These are phyloP conservation scores for Boletus reticuloceps DNA, from an alignment of 768 basidiomycete species.

Conservation along the genomic window DNA sequence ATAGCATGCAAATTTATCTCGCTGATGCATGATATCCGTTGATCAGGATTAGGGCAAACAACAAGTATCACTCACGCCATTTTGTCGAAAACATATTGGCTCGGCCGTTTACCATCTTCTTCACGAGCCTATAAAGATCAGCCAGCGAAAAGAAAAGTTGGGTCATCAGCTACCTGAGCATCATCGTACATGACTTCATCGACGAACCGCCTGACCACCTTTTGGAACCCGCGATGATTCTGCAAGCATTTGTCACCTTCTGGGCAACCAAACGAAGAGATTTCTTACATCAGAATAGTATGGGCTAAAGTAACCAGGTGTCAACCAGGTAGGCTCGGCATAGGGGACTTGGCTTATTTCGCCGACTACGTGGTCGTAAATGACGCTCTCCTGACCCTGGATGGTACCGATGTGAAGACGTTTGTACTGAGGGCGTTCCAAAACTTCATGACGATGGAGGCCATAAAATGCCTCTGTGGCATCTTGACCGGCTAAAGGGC, in stretches of 20 bases:
- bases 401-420: constrained; percentile 76
- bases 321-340: constrained; percentile 84
- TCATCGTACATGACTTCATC: constrained; percentile 59
- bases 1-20: constrained; percentile 80
- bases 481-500: constrained; percentile 69
- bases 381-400: constrained; percentile 55
- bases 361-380: constrained; percentile 51
- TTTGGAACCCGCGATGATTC: constrained; percentile 49
- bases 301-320: constrained; percentile 61
- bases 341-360: constrained; percentile 77
- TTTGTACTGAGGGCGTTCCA: constrained; percentile 69
- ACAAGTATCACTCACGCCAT: constrained; percentile 58
- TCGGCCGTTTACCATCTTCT: constrained; percentile 87
- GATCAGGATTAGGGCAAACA: not conserved
- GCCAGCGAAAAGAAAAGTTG: constrained; percentile 13
- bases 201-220: constrained; percentile 55
- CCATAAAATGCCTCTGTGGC: constrained; percentile 87
- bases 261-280: not conserved
- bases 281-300: constrained; percentile 65
- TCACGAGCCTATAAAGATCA: constrained; percentile 54
- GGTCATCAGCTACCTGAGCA: constrained; percentile 27
- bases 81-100: constrained; percentile 69
- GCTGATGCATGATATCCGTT: constrained; percentile 28
- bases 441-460: constrained; percentile 83
- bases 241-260: constrained; percentile 22